Evolutionary conservation across 495 filamentous ascomycete genomes (phyloP), one percentile per base, ranked within the genome.

Genomic region (Poronia punctata): DNA sequence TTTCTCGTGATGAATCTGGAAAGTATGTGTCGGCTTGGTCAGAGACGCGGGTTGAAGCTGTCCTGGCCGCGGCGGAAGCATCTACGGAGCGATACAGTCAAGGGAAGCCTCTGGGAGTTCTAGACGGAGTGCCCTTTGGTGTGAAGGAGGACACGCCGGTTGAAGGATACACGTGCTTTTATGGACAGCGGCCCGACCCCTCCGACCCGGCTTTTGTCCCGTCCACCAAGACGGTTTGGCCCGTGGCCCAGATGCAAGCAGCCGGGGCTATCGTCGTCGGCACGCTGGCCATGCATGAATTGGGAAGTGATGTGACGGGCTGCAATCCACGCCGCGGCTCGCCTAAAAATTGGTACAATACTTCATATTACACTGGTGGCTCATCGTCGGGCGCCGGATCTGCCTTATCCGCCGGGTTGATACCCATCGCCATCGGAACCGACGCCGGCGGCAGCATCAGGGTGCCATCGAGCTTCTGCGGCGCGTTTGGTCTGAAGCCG

Each of bases 271-370:
- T 96, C 27, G 68, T 95, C 14, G 57, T 95, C 37, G 90, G 88
- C 9, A 95, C 93, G 63, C 73, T 79, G 19, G 89, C 78, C 27
- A 95, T 96, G 90, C 88, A 96, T 61, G 89, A 97, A 64, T 59
- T 93, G 5, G 90, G 90, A 3, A 62, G 61, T 38, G 66, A 68
- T 25, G 60, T 61, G 3, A 64, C 48, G 5, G 68, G 65, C 4
- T 68, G 64, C 29, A 67, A 66, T 18, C 50, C 47, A 0, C 45
- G 35, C 14, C 56, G 58, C 49, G 88, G 89, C 12, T 95, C 88
- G 0, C 84, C 89, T 0, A 62, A 71, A 3, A 97, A 97, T 61
- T 92, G 89, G 30, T 78, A 87, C 52, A 88, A 93, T 56, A 57
- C 63, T 0, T 50, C 68, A 3, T 95, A 88, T 67, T 96, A 93